Percentiles rank a stretch among this genome's conserved stretches.
Evolutionary conservation across 139 green algal species (phyloP).

Genomic region (Pseudopediastrum boryanum): DNA sequence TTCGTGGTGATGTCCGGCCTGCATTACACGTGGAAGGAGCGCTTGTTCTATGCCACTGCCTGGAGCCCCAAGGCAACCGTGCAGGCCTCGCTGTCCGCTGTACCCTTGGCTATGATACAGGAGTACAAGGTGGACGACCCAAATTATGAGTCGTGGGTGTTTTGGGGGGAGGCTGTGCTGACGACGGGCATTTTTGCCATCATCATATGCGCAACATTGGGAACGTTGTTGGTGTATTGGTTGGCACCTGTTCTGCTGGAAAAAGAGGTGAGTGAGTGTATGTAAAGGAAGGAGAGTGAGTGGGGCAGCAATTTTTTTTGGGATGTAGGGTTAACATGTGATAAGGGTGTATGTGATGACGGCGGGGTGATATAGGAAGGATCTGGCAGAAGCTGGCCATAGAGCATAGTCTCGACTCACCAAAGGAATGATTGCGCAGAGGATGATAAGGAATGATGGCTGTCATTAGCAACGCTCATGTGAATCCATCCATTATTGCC

Average conservation of each 20-base stretch:
- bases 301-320: too few relatives aligned
- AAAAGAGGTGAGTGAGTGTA: slow-evolving; percentile 1
- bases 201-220: slow-evolving; percentile 72
- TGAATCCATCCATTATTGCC: too few relatives aligned
- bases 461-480: too few relatives aligned
- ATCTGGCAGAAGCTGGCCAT: not conserved
- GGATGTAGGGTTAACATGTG: too few relatives aligned
- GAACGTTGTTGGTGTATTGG: slow-evolving; percentile 57
- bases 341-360: not conserved
- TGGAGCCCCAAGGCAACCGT: slow-evolving; percentile 91
- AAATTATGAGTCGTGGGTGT: slow-evolving; percentile 30
- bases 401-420: not conserved
- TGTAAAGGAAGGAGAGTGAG: too few relatives aligned
- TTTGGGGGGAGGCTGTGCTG: slow-evolving; percentile 63
- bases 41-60: slow-evolving; percentile 74
- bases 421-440: not conserved
- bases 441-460: not conserved
- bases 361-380: not conserved
- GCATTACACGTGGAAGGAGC: slow-evolving; percentile 66
- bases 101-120: slow-evolving; percentile 58
- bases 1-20: slow-evolving; percentile 53
- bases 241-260: slow-evolving; percentile 49
- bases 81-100: slow-evolving; percentile 72
- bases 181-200: slow-evolving; percentile 76
- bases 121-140: slow-evolving; percentile 4